phyloP scores from a whole-genome alignment of 106 monocot genomes.

The Platanthera zijinensis region DNA sequence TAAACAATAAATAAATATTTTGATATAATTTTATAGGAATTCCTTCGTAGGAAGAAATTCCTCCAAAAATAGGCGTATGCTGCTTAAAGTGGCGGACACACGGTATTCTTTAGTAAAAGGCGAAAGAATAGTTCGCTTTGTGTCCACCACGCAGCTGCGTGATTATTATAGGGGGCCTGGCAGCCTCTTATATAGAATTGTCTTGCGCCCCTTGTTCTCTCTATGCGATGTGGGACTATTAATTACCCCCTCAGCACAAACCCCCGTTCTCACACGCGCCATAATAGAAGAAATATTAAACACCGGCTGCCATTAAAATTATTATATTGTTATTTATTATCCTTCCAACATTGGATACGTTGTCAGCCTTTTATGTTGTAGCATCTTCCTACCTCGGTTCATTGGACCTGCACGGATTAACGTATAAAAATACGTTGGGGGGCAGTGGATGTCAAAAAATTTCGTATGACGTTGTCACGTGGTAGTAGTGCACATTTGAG shows the following conservation, averaged over 20 bases:
- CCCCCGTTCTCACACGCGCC: too few relatives aligned
- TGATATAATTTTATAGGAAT: background rate
- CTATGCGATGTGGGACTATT: conserved; percentile 4
- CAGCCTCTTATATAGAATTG: background rate
- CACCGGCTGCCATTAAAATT: background rate
- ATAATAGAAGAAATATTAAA: background rate
- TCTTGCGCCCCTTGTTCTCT: background rate
- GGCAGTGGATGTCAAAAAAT: too few relatives aligned
- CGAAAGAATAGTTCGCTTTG: conserved; percentile 77
- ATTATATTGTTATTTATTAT: background rate
- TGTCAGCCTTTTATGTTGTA: background rate
- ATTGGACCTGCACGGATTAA: too few relatives aligned
- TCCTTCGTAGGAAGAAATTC: background rate
- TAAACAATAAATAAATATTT: too few relatives aligned
- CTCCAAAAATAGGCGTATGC: conserved; percentile 6
- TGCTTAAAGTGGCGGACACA: conserved; percentile 32
- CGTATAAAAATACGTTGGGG: too few relatives aligned
- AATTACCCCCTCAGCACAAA: background rate
- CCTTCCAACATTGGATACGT: too few relatives aligned
- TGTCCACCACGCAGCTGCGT: conserved; percentile 48
- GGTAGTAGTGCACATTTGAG: too few relatives aligned
- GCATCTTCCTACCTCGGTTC: too few relatives aligned
- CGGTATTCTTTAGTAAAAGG: conserved; percentile 79
- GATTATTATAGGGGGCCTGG: fast-evolving
- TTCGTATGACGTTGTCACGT: too few relatives aligned